Base-by-base conservation (phyloP, 1,284 basidiomycete species). In the Irpex lacteus region DNA sequence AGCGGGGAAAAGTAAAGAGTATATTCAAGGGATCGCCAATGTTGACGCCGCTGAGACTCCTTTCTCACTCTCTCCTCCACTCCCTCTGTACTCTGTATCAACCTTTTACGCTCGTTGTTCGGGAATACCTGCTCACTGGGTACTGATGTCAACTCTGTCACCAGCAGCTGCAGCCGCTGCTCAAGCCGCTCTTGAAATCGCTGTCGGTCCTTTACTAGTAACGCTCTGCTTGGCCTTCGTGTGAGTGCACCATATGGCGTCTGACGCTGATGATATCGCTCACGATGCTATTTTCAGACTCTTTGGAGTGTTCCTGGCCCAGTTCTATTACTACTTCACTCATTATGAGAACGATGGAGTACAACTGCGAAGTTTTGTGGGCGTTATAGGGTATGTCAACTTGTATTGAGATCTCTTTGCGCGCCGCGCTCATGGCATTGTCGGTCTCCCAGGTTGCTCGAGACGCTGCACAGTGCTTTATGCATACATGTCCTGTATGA, bases 321-420 rank as follows among this genome's bases (percentile, higher is more conserved):
- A 56, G 32, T 9, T 56, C 15, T 56, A 56, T 21, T 56, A 34
- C 54, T 56, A 56, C 32, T 36, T 32, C 34, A 56, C 32, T 37
- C 21, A 56, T 56, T 56, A 56, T 36, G 32, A 56, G 9, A 56
- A 34, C 26, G 54, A 56, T 36, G 54, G 54, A 56, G 21, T 56
- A 36, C 15, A 36, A 21, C 54, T 56, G 8, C 9, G 21, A 26
- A 37, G 15, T 21, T 56, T 56, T 37, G 38, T 56, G 34, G 21
- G 52, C 5, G 18, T 40, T 2, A 15, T 63, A 11, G 36, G 58
- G 62, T 63, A 44, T 7, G 62, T 56, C 19, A 19, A 19, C 26
- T 26, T 56, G 7, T n/a, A 34, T 34, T 34, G 13, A 11, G 21
- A 4, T 32, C 15, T 32, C 54, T 9, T 26, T 26, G 11, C 34